A percentile compares a stretch with the other conserved stretches of the same genome.
These are phyloP conservation scores for Hura crepitans DNA, from an alignment of 441 rosid genomes.

Conservation along the genomic window DNA sequence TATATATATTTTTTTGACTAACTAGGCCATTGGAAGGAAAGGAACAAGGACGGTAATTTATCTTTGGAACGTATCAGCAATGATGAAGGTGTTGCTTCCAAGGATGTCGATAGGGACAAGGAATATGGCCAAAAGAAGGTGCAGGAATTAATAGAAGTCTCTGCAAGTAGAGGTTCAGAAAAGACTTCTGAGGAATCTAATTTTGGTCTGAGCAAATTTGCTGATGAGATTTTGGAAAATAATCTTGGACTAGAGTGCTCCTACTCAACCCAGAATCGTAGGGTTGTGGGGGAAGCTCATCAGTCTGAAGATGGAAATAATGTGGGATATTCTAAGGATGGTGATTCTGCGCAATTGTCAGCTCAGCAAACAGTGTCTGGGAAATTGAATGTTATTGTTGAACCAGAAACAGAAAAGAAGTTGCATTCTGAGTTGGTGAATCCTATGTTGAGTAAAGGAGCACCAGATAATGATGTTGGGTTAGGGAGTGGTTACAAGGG, in stretches of 20 bases:
- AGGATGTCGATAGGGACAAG: conserved; percentile 15
- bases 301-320: conserved; percentile 27
- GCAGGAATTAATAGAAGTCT: conserved; percentile 22
- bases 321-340: conserved; percentile 25
- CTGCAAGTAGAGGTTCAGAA: conserved; percentile 14
- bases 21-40: conserved; percentile 24
- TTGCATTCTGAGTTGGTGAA: conserved; percentile 26
- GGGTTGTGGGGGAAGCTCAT: conserved; percentile 14
- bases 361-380: not conserved
- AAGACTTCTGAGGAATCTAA: conserved; percentile 14
- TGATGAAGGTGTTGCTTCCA: conserved; percentile 12
- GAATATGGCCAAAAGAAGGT: conserved; percentile 7
- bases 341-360: conserved; percentile 4
- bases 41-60: conserved; percentile 11
- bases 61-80: conserved; percentile 12
- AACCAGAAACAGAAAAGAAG: conserved; percentile 23
- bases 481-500: conserved; percentile 25
- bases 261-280: conserved; percentile 13
- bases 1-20: conserved; percentile 1
- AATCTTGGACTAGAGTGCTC: conserved; percentile 8
- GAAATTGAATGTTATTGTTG: conserved; percentile 26
- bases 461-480: conserved; percentile 24
- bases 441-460: conserved; percentile 6
- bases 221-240: conserved; percentile 9
- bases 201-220: conserved; percentile 14